A percentile compares a stretch with the other conserved stretches of the same genome.
Evolutionary conservation across 257 asterid genomes (phyloP).

Genomic region (Eucommia ulmoides): DNA sequence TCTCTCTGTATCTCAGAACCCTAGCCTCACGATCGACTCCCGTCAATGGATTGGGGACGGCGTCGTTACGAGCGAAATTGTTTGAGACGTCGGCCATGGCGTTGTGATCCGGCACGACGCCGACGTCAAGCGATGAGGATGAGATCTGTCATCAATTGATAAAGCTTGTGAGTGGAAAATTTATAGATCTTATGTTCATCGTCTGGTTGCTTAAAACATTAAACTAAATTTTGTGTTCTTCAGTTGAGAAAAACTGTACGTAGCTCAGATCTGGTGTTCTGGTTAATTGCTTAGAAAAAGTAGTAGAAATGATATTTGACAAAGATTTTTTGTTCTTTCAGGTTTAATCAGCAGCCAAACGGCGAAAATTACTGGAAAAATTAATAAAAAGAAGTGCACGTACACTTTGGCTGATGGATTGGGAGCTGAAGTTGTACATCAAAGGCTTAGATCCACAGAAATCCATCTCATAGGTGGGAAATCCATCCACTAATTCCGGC

Average conservation of each 20-base stretch:
- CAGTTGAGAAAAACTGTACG: no score
- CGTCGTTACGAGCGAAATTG: constrained; percentile 7
- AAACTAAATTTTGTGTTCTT: no score
- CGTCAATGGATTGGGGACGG: constrained; percentile 13
- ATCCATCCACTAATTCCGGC: constrained; percentile 67
- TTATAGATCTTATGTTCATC: no score
- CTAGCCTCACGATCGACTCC: constrained; percentile 16
- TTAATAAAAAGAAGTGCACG: constrained; percentile 9
- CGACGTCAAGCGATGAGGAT: constrained; percentile 17
- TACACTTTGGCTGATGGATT: constrained; percentile 80
- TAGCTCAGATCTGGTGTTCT: no score
- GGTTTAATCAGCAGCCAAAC: background rate
- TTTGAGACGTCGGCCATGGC: constrained; percentile 11
- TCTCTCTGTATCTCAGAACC: constrained; percentile 64
- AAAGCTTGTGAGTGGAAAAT: no score
- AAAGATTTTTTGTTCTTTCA: background rate
- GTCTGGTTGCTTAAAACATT: no score
- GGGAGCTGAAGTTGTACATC: constrained; percentile 71
- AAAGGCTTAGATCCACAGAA: constrained; percentile 43
- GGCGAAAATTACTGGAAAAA: background rate
- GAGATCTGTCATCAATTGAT: constrained; percentile 15
- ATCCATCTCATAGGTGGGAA: constrained; percentile 51
- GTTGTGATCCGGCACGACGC: constrained; percentile 15
- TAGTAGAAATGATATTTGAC: no score
- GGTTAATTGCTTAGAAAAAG: no score